Conservation (phyloP, 176 grass and related monocot species). For the Poa pratensis region DNA sequence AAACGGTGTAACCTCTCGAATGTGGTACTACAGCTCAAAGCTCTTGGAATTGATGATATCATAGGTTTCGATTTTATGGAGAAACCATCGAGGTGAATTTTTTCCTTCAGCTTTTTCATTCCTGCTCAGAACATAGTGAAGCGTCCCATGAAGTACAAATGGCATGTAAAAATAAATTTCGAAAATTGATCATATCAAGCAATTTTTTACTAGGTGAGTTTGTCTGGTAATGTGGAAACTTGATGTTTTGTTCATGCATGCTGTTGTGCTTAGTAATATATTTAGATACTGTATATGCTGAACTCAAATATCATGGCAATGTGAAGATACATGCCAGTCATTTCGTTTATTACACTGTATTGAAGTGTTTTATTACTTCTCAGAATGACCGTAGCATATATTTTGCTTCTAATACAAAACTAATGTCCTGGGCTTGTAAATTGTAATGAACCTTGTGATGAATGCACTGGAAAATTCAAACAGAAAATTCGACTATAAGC, state of each 20-base stretch:
- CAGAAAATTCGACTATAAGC: neutral
- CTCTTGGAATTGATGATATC: slow-evolving; percentile 94
- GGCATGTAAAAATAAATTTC: neutral
- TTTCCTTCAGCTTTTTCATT: slow-evolving; percentile 9
- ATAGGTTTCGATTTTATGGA: slow-evolving; percentile 96
- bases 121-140: neutral
- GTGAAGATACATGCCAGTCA: neutral
- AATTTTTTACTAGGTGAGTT: neutral
- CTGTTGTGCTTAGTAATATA: neutral
- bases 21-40: slow-evolving; percentile 92
- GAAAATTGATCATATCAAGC: neutral
- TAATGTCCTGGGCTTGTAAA: neutral
- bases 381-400: neutral
- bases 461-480: neutral
- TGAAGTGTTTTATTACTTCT: slow-evolving; percentile 27
- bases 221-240: neutral
- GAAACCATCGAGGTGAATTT: slow-evolving; percentile 76
- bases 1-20: slow-evolving; percentile 91
- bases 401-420: neutral
- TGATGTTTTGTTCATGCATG: neutral
- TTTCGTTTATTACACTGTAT: neutral
- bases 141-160: neutral
- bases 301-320: neutral
- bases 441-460: neutral
- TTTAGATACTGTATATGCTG: neutral